Conservation (phyloP, 352 stramenopile species). For the Vaucheria bursata region DNA sequence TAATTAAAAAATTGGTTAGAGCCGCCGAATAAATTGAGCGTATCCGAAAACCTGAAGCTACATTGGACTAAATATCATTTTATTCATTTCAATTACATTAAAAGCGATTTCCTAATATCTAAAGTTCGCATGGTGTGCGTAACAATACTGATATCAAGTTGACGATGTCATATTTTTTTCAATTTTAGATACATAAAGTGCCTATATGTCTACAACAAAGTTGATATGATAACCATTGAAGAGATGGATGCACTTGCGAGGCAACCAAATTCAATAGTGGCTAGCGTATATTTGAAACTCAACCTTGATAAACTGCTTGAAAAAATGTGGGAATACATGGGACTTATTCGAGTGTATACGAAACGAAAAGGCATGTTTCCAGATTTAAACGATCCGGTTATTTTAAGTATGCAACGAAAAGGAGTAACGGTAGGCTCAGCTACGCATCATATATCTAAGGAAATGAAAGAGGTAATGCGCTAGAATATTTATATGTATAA, state of each 20-base stretch:
- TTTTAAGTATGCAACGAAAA: slow-evolving; percentile 80
- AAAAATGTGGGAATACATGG: slow-evolving; percentile 92
- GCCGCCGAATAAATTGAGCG: too few species aligned
- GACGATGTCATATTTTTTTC: too few species aligned
- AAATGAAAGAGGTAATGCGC: slow-evolving; percentile 41
- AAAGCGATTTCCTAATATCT: too few species aligned
- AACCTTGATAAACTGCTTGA: slow-evolving; percentile 78
- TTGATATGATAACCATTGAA: slow-evolving; percentile 97
- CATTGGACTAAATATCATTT: too few species aligned
- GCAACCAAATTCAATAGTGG: slow-evolving; percentile 89
- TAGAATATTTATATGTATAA: too few species aligned
- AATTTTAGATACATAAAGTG: slow-evolving; percentile 92
- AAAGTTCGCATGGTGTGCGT: too few species aligned
- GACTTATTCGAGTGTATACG: slow-evolving; percentile 95
- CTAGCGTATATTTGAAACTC: slow-evolving; percentile 80
- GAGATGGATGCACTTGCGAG: slow-evolving; percentile 92
- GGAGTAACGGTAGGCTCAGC: slow-evolving; percentile 90
- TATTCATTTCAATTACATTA: too few species aligned
- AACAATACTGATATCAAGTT: too few species aligned
- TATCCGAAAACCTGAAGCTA: too few species aligned
- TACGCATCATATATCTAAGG: slow-evolving; percentile 71
- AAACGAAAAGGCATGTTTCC: slow-evolving; percentile 86
- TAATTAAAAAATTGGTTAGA: too few species aligned
- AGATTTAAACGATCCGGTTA: slow-evolving; percentile 93
- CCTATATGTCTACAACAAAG: slow-evolving; percentile 99